phyloP scores from a whole-genome alignment of 257 asterid species.

The Gentiana dahurica region DNA sequence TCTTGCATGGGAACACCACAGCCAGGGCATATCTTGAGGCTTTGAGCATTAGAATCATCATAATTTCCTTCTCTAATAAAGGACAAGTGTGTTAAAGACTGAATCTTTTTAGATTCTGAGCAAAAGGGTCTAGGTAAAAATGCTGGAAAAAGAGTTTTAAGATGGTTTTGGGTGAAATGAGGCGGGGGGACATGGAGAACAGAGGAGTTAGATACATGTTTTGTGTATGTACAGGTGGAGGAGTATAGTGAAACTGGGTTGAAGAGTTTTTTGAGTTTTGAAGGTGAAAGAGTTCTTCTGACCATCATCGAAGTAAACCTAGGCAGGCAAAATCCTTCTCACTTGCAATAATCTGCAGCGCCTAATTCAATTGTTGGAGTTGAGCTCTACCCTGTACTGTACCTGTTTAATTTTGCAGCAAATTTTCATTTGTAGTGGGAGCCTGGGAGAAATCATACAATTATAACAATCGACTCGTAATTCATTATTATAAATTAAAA shows the following conservation, averaged over 20 bases:
- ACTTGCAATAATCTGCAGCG: no score
- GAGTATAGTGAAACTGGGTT: conserved; percentile 18
- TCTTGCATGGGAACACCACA: conserved; percentile 83
- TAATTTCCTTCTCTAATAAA: conserved; percentile 71
- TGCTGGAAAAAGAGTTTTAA: conserved; percentile 29
- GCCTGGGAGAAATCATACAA: no score
- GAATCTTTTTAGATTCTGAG: conserved; percentile 19
- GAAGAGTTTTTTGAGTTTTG: conserved; percentile 45
- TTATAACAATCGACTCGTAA: no score
- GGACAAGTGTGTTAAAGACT: conserved; percentile 17
- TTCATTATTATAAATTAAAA: no score
- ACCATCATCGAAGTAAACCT: conserved; percentile 22
- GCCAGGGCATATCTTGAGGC: conserved; percentile 58
- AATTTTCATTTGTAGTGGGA: no score
- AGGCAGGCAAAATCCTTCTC: no score
- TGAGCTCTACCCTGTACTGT: no score
- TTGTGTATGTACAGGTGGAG: conserved; percentile 18
- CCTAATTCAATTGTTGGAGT: no score
- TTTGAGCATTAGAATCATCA: conserved; percentile 35
- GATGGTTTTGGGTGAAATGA: conserved; percentile 34
- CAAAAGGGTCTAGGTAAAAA: conserved; percentile 31
- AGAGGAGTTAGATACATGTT: conserved; percentile 18
- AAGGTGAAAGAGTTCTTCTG: conserved; percentile 39
- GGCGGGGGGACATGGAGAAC: conserved; percentile 6
- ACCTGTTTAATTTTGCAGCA: no score